Conservation (phyloP, 257 asterid species). For the Solanum etuberosum region DNA sequence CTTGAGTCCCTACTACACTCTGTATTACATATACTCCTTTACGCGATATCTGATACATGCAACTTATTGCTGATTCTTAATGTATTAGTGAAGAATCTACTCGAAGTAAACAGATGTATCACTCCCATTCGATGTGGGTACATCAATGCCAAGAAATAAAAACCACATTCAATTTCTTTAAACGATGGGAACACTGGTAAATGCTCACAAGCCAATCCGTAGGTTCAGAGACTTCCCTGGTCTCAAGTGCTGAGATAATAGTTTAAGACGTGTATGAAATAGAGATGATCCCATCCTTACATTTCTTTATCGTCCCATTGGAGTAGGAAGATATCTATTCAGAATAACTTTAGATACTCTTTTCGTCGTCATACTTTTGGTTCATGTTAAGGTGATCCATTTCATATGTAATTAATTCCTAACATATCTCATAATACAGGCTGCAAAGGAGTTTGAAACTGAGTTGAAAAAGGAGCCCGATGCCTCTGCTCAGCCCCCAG, state of each 20-base stretch:
- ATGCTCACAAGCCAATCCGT: neutral
- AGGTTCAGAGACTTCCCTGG: neutral
- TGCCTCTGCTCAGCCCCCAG: constrained; percentile 26
- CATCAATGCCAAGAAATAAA: neutral
- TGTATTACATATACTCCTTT: neutral
- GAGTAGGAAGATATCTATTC: neutral
- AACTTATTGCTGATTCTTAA: neutral
- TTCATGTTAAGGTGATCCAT: neutral
- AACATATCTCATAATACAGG: constrained; percentile 23
- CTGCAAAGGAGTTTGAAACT: constrained; percentile 84
- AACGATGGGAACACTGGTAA: neutral
- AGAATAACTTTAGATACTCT: neutral
- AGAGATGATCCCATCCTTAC: neutral
- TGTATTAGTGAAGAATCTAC: neutral
- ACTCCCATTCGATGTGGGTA: neutral
- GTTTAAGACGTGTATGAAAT: neutral
- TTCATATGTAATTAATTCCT: neutral
- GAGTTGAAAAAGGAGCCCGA: constrained; percentile 64
- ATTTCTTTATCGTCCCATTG: too few relatives aligned
- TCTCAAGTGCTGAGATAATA: neutral
- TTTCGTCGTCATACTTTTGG: neutral
- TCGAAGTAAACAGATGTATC: neutral
- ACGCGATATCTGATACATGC: neutral
- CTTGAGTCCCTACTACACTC: neutral
- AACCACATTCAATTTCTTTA: neutral